Conservation (phyloP, 768 basidiomycete species). For the Neoboletus magnificus region DNA sequence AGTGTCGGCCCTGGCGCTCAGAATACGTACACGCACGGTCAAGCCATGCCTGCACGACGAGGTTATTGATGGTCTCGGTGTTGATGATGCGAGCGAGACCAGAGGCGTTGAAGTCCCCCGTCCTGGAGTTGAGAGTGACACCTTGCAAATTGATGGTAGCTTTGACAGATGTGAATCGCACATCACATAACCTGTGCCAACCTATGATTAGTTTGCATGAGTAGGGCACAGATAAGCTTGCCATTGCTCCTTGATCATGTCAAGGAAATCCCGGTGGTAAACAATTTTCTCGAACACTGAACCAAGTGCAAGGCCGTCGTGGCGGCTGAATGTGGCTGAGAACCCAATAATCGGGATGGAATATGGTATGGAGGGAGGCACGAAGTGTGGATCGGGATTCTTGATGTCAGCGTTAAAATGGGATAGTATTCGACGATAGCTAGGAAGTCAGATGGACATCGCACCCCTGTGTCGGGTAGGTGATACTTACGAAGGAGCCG, state of each 20-base stretch:
- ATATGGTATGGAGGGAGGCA: slow-evolving; percentile 39
- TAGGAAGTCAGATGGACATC: slow-evolving; percentile 22
- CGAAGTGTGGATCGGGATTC: slow-evolving; percentile 45
- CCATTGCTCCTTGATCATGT: slow-evolving; percentile 95
- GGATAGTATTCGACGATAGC: slow-evolving; percentile 82
- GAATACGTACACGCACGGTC: slow-evolving; percentile 68
- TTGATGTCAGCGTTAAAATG: slow-evolving; percentile 71
- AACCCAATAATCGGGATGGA: slow-evolving; percentile 87
- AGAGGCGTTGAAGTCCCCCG: slow-evolving; percentile 79
- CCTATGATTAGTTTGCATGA: neutral
- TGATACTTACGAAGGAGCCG: slow-evolving; percentile 79
- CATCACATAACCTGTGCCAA: slow-evolving; percentile 70
- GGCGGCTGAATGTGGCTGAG: slow-evolving; percentile 90
- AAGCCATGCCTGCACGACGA: slow-evolving; percentile 82
- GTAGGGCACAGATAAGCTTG: slow-evolving; percentile 23
- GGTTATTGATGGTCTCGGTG: slow-evolving; percentile 67
- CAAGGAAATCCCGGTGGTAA: slow-evolving; percentile 85
- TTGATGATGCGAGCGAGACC: slow-evolving; percentile 83
- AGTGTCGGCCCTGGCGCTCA: neutral
- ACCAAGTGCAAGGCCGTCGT: slow-evolving; percentile 86
- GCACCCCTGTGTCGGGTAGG: neutral
- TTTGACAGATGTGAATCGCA: slow-evolving; percentile 80
- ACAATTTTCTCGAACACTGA: slow-evolving; percentile 90
- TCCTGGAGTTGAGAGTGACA: slow-evolving; percentile 61
- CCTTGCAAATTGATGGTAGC: slow-evolving; percentile 66